A percentile compares a stretch with the other conserved stretches of the same genome.
Evolutionary conservation across 345 rosid genomes (phyloP).

Genomic region (Barbarea vulgaris): DNA sequence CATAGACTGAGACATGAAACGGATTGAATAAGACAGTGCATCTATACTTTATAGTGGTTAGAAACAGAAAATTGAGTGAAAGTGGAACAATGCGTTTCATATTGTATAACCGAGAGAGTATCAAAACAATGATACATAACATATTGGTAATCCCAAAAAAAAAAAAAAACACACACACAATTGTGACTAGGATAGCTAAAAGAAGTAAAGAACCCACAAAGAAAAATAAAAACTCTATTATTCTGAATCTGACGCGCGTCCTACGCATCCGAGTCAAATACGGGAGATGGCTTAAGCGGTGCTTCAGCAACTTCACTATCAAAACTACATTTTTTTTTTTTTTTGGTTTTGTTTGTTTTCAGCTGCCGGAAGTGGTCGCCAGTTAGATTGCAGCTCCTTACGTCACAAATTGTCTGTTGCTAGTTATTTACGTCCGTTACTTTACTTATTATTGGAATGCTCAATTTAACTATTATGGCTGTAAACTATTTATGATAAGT

Average conservation of each 20-base stretch:
- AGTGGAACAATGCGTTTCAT: constrained; percentile 1
- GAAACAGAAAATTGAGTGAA: background rate
- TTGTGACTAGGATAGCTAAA: no score
- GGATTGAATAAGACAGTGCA: constrained; percentile 20
- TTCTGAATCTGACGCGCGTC: no score
- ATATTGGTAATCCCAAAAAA: background rate
- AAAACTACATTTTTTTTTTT: no score
- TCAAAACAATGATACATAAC: constrained; percentile 5
- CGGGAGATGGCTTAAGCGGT: no score
- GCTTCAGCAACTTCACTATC: background rate
- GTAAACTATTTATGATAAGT: background rate
- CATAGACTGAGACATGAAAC: constrained; percentile 5
- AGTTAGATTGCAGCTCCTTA: constrained; percentile 3
- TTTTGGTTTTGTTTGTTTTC: background rate
- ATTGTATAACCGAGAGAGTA: background rate
- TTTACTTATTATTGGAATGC: constrained; percentile 22
- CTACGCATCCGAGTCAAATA: background rate
- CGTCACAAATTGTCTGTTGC: constrained; percentile 17
- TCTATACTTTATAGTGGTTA: background rate
- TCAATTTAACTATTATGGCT: background rate
- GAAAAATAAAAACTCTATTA: no score
- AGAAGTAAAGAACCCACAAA: no score
- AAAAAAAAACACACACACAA: no score
- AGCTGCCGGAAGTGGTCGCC: background rate
- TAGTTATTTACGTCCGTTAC: no score